Percentiles rank a stretch among this genome's conserved stretches.
Conservation (phyloP, 768 basidiomycete species). For the Podaxis rugospora region DNA sequence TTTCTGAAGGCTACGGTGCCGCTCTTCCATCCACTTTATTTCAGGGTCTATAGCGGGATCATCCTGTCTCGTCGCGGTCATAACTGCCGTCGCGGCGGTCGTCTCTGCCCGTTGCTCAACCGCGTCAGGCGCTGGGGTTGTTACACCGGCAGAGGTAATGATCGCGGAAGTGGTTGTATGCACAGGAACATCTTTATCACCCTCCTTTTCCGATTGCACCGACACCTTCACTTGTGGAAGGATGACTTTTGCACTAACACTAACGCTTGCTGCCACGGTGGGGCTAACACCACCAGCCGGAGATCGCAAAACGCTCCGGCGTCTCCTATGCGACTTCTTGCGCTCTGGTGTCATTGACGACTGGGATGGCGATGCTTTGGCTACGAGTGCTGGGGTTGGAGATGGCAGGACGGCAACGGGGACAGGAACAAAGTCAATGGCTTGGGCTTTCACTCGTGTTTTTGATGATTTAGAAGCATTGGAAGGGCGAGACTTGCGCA, state of each 20-base stretch:
- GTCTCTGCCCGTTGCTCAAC: no score
- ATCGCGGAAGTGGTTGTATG: background rate
- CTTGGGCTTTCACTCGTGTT: constrained; percentile 1
- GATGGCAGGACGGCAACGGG: background rate
- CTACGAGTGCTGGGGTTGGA: background rate
- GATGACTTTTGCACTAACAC: background rate
- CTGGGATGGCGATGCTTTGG: background rate
- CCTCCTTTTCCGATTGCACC: background rate
- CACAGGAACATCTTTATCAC: background rate
- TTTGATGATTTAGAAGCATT: background rate
- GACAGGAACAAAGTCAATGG: background rate
- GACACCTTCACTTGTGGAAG: background rate
- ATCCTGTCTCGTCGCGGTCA: background rate
- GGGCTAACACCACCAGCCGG: background rate
- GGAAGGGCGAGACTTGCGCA: background rate
- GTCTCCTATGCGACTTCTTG: background rate
- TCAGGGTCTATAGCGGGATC: background rate
- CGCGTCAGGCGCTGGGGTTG: background rate
- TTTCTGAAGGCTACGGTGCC: constrained; percentile 24
- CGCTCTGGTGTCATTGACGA: background rate
- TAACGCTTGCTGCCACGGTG: background rate
- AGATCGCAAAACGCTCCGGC: background rate
- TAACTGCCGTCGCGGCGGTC: constrained; percentile 7
- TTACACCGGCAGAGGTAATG: background rate
- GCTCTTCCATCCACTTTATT: constrained; percentile 26